Evolutionary conservation across 78 protist species (phyloP).

Genomic region (Tieghemostelium lacteum): DNA sequence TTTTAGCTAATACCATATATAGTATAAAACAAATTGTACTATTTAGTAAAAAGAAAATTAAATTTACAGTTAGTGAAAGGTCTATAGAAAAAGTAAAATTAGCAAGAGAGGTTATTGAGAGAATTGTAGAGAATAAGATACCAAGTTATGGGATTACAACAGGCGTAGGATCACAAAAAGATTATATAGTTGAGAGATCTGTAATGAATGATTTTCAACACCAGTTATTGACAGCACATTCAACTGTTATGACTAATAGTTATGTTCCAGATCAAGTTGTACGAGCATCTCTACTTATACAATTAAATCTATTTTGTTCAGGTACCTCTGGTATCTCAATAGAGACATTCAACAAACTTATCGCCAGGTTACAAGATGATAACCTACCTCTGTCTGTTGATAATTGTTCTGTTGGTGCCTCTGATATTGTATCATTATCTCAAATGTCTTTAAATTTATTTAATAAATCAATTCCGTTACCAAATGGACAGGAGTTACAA

Average conservation of each 20-base stretch:
- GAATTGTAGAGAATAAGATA: neutral
- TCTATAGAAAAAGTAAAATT: neutral
- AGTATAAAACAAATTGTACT: constrained; percentile 30
- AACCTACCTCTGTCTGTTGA: constrained; percentile 6
- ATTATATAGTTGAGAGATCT: neutral
- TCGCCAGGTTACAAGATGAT: constrained; percentile 13
- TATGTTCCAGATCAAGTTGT: constrained; percentile 7
- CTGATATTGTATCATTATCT: neutral
- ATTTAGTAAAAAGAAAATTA: constrained; percentile 9
- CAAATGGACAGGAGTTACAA: constrained; percentile 13
- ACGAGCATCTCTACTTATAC: constrained; percentile 24
- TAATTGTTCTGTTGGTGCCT: constrained; percentile 13
- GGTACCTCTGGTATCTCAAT: constrained; percentile 17
- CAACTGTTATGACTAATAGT: constrained; percentile 3
- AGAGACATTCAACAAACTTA: neutral
- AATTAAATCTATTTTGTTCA: constrained; percentile 22
- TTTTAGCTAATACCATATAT: too few species aligned
- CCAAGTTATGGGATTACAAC: neutral
- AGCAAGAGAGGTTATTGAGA: neutral
- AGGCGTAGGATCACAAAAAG: neutral
- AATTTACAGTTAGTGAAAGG: constrained; percentile 5
- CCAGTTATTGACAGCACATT: neutral
- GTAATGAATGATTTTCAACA: constrained; percentile 4
- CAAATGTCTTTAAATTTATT: constrained; percentile 1
- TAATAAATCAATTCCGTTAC: constrained; percentile 23